Conservation (phyloP, 2,329 filamentous ascomycete genomes). For the Botrytis aclada region DNA sequence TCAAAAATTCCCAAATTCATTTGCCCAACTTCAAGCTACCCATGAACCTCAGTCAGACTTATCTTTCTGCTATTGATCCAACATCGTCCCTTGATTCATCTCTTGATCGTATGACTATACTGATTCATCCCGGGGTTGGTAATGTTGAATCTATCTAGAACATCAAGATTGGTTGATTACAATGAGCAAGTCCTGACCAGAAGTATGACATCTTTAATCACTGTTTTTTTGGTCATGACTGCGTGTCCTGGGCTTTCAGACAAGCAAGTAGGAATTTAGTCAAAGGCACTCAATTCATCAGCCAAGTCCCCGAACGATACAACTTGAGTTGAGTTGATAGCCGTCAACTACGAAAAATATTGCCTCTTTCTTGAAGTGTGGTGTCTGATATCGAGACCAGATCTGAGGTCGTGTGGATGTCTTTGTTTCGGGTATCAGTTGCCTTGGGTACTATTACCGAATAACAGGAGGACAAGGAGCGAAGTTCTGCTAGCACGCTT, state of each 20-base stretch:
- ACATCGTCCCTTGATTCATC: neutral
- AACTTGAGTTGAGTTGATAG: neutral
- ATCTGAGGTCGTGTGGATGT: neutral
- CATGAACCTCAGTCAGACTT: neutral
- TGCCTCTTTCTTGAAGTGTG: no score
- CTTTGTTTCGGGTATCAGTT: neutral
- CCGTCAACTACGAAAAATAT: neutral
- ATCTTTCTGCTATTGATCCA: neutral
- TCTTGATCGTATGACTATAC: neutral
- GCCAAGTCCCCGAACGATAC: neutral
- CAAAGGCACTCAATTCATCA: neutral
- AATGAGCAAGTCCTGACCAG: neutral
- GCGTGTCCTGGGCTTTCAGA: neutral
- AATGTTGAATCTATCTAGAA: neutral
- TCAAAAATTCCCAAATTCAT: neutral
- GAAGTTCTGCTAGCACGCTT: neutral
- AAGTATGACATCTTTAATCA: neutral
- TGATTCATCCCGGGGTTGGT: neutral
- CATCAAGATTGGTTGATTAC: neutral
- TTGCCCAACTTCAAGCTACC: neutral
- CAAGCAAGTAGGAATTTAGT: neutral
- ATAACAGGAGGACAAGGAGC: neutral
- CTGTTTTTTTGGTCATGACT: neutral
- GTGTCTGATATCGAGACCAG: neutral
- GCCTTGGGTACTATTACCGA: neutral